Conservation (phyloP, 345 rosid genomes). For the Streptanthus diversifolius region DNA sequence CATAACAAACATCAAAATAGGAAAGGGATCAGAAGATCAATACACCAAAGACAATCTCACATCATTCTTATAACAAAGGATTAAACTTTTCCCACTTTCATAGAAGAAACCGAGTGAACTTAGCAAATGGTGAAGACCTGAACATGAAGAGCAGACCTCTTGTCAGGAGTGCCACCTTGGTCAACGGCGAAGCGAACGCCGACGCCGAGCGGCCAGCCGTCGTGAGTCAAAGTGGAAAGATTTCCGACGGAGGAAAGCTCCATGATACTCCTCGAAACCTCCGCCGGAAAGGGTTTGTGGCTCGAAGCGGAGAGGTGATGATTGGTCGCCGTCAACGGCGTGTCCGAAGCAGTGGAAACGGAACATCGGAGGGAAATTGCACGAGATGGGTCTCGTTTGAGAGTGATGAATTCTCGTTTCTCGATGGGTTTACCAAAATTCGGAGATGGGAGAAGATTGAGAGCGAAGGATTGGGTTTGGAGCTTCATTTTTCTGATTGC, state of each 20-base stretch:
- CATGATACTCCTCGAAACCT: constrained; percentile 80
- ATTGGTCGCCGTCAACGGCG: constrained; percentile 27
- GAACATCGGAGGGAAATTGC: constrained; percentile 51
- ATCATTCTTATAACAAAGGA: background rate
- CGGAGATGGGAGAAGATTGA: constrained; percentile 38
- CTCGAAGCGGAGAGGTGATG: constrained; percentile 25
- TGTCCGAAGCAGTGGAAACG: constrained; percentile 45
- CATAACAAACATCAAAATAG: background rate
- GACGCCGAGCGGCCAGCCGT: constrained; percentile 72
- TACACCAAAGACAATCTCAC: background rate
- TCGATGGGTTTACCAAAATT: constrained; percentile 32
- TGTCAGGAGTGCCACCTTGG: constrained; percentile 65
- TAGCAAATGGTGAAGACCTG: constrained; percentile 41
- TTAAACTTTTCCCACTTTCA: background rate
- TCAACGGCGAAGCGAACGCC: constrained; percentile 88
- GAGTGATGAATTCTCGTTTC: constrained; percentile 34
- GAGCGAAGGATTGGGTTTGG: constrained; percentile 50
- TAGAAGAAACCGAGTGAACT: background rate
- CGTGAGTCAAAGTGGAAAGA: constrained; percentile 55
- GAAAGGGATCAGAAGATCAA: background rate
- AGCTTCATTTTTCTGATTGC: constrained; percentile 49
- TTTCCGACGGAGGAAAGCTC: constrained; percentile 76
- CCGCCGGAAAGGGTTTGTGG: constrained; percentile 77
- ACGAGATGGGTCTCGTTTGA: constrained; percentile 38
- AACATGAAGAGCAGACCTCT: constrained; percentile 82